Conservation (phyloP, 1,139 yeast genomes). For the Geotrichum restrictum region DNA sequence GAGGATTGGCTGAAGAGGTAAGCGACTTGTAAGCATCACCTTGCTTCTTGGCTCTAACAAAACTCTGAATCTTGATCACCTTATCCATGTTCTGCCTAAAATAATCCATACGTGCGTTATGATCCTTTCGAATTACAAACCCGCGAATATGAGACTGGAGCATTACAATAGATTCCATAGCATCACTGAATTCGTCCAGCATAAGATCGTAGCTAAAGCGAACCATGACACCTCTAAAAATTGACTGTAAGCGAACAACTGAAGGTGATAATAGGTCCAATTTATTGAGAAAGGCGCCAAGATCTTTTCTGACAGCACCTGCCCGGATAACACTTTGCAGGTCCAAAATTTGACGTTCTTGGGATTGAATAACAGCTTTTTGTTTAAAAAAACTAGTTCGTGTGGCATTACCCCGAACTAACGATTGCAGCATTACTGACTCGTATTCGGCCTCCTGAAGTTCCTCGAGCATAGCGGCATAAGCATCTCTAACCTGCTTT, state of each 20-base stretch:
- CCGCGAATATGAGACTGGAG: slow-evolving; percentile 57
- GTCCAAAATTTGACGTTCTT: slow-evolving; percentile 14
- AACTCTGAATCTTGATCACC: slow-evolving; percentile 70
- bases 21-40: slow-evolving; percentile 72
- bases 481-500: slow-evolving; percentile 64
- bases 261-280: slow-evolving; percentile 37
- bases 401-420: slow-evolving; percentile 45
- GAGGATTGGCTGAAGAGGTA: slow-evolving; percentile 68
- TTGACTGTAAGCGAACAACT: slow-evolving; percentile 44
- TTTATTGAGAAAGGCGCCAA: slow-evolving; percentile 23
- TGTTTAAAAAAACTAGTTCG: slow-evolving; percentile 7
- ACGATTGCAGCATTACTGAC: slow-evolving; percentile 44
- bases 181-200: slow-evolving; percentile 52
- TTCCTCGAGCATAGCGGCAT: slow-evolving; percentile 35
- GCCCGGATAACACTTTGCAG: slow-evolving; percentile 35
- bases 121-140: slow-evolving; percentile 39
- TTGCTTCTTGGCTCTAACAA: slow-evolving; percentile 62
- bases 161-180: slow-evolving; percentile 40
- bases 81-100: slow-evolving; percentile 54
- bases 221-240: slow-evolving; percentile 44
- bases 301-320: slow-evolving; percentile 28
- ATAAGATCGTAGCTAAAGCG: slow-evolving; percentile 50
- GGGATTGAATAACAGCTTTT: slow-evolving; percentile 5
- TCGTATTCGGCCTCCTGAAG: slow-evolving; percentile 9
- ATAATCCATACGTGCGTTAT: slow-evolving; percentile 46